Evolutionary conservation across 2,329 filamentous ascomycete species (phyloP).

Genomic region (Nigrospora oryzae): DNA sequence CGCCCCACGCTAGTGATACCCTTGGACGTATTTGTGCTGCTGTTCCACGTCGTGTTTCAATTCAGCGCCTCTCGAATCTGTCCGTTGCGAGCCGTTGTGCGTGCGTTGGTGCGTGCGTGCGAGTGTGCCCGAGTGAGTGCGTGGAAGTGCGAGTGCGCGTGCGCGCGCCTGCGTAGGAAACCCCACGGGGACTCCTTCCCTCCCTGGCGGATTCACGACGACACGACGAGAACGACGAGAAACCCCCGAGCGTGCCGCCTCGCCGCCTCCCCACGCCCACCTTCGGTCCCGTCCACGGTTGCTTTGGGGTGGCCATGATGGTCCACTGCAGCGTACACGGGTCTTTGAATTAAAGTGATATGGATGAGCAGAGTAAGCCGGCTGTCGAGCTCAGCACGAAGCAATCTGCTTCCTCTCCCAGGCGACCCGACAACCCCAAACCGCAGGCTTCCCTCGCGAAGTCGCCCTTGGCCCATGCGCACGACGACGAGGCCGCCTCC

Average conservation of each 20-base stretch:
- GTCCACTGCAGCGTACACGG: constrained; percentile 40
- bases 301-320: constrained; percentile 45
- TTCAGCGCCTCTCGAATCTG: background rate
- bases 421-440: constrained; percentile 1
- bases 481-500: constrained; percentile 46
- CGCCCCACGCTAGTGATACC: background rate
- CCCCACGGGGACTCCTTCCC: background rate
- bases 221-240: no score
- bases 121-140: background rate
- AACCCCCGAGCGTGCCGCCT: no score
- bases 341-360: constrained; percentile 51
- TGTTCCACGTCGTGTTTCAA: constrained; percentile 1
- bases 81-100: background rate
- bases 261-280: constrained; percentile 1
- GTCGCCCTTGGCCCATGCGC: constrained; percentile 11
- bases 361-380: constrained; percentile 54
- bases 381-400: constrained; percentile 54
- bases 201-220: no score
- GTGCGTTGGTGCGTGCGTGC: background rate
- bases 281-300: constrained; percentile 16
- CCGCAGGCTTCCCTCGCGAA: background rate
- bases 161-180: background rate
- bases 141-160: background rate
- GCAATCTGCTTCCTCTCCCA: constrained; percentile 38
- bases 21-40: background rate